Evolutionary conservation across 2,329 filamentous ascomycete species (phyloP), one percentile per base, ranked within the genome.

Genomic region (Aspergillus neotritici): DNA sequence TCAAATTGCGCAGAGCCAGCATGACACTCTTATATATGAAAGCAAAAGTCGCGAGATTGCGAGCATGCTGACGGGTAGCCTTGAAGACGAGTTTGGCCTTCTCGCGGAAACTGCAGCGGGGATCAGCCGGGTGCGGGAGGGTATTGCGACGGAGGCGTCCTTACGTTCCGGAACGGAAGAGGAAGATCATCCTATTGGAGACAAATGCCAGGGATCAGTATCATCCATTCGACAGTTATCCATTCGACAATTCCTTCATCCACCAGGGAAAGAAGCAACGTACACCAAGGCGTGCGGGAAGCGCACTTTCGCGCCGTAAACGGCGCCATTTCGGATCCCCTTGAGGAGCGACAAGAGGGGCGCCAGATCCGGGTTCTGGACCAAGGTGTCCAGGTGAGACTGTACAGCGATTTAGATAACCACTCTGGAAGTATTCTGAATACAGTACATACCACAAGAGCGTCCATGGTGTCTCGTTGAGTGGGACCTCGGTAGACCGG

Each of bases 231-330:
- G 7, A 21, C 21, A 21, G 5, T 21, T 25, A 8, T 25, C 3
- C 7, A 8, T 6, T 25, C 21, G 9, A 25, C 21, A 25, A 25
- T 5, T 25, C 7, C 21, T 25, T 25, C 7, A 9, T 25, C 21
- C 21, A 4, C 21, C 9, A 2, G 21, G 21, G 4, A 25, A 9
- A 31, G 25, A 43, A 15, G 13, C 14, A 37, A 53, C 72, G 51
- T 74, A 82, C 78, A 98, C 93, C 55, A 98, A 78, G 48, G 93
- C 93, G 72, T 98, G 93, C 52, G 93, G 93, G 72, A 98, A 97
- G 52, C 93, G 90, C 68, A 98, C 88, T 79, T 97, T 97, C 58
- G 87, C 82, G 48, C 93, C 93, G 71, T 98, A 98, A 51, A 98
- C 88, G 53, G 90, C 83, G 66, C 93, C 93, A 81, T 97, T 98